phyloP scores from a whole-genome alignment of 1,139 yeast genomes.

The Nakaseomyces kungkrabaensis region DNA sequence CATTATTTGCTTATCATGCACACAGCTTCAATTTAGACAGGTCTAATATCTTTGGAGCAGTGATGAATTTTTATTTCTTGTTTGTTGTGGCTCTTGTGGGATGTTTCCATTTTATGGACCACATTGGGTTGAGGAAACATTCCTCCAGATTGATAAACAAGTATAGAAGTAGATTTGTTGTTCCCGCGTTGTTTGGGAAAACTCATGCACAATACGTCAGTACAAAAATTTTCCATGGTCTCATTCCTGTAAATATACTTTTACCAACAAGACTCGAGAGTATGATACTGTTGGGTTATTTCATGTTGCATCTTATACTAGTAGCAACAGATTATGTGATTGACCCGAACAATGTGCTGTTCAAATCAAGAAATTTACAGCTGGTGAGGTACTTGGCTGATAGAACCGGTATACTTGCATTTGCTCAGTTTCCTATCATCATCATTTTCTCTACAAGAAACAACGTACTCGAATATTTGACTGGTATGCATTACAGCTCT shows the following conservation, averaged over 20 bases:
- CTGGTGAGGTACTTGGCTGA: conserved; percentile 32
- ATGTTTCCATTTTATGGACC: conserved; percentile 8
- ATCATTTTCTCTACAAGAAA: conserved; percentile 54
- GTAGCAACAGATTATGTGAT: conserved; percentile 31
- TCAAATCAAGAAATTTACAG: conserved; percentile 35
- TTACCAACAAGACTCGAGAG: conserved; percentile 49
- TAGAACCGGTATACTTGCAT: conserved; percentile 45
- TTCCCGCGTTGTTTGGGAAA: conserved; percentile 12
- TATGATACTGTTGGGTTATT: conserved; percentile 38
- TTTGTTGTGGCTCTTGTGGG: conserved; percentile 7
- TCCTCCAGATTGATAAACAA: conserved; percentile 9
- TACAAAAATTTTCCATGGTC: not conserved
- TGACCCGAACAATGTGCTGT: conserved; percentile 36
- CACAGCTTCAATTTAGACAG: conserved; percentile 15
- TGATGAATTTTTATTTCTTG: conserved; percentile 11
- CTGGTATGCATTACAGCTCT: conserved; percentile 55
- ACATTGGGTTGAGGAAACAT: conserved; percentile 8
- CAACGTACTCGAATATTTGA: conserved; percentile 49
- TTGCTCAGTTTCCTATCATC: conserved; percentile 41
- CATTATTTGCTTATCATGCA: conserved; percentile 13
- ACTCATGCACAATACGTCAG: conserved; percentile 14
- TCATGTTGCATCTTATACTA: conserved; percentile 37
- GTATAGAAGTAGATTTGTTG: conserved; percentile 11
- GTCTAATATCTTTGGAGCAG: conserved; percentile 10
- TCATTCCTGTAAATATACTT: conserved; percentile 11